phyloP scores from a whole-genome alignment of 371 early-diverging fungal species.

The Dipsacomyces acuminosporus region DNA sequence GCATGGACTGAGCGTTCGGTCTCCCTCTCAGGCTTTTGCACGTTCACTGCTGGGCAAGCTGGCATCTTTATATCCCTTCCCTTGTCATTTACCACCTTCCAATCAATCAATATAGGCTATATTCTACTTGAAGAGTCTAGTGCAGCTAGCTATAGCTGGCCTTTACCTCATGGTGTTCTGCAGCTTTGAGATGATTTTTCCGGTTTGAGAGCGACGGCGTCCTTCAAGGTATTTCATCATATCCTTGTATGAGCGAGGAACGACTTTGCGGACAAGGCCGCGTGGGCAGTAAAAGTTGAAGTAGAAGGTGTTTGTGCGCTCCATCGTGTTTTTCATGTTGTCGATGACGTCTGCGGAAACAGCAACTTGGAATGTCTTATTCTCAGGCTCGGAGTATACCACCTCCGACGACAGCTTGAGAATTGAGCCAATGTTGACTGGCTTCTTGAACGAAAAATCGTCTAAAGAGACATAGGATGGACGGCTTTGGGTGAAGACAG shows the following conservation, averaged over 20 bases:
- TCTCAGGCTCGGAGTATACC: slow-evolving; percentile 54
- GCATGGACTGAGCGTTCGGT: slow-evolving; percentile 64
- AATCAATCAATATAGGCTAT: too few species aligned
- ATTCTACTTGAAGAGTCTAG: too few species aligned
- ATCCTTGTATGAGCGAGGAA: slow-evolving; percentile 75
- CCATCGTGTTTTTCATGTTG: slow-evolving; percentile 52
- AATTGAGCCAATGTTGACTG: slow-evolving; percentile 87
- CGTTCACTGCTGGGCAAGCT: not conserved
- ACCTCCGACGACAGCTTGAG: slow-evolving; percentile 70
- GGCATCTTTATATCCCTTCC: too few species aligned
- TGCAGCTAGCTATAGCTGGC: too few species aligned
- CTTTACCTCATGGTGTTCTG: slow-evolving; percentile 27
- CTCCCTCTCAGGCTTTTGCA: too few species aligned
- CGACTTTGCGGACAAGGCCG: slow-evolving; percentile 43
- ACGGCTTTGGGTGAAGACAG: slow-evolving; percentile 55
- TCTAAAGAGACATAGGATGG: slow-evolving; percentile 72
- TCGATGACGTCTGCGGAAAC: slow-evolving; percentile 74
- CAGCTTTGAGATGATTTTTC: slow-evolving; percentile 41
- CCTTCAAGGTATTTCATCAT: slow-evolving; percentile 73
- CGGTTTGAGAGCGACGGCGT: slow-evolving; percentile 51
- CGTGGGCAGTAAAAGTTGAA: slow-evolving; percentile 64
- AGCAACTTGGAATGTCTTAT: slow-evolving; percentile 65
- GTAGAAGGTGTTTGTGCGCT: slow-evolving; percentile 78
- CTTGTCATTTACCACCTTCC: too few species aligned
- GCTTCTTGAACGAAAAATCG: slow-evolving; percentile 80